Conservation (phyloP, 352 stramenopile species). For the Globisporangium radiosum region DNA sequence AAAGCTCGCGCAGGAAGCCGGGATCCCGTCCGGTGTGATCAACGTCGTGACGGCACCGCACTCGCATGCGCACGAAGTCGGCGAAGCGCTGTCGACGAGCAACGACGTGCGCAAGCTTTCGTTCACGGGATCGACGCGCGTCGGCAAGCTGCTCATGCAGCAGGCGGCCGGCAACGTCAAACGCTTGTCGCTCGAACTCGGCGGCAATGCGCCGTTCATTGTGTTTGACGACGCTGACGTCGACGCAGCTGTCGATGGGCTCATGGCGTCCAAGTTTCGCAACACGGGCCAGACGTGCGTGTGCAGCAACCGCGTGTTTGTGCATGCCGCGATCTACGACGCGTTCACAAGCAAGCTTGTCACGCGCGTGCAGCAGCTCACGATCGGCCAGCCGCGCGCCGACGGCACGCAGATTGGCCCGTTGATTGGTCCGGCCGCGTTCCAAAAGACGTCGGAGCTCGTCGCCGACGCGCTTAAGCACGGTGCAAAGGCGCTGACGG, state of each 20-base stretch:
- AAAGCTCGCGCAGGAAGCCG: conserved; percentile 83
- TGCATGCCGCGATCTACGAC: conserved; percentile 92
- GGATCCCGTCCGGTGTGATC: conserved; percentile 83
- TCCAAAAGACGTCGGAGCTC: conserved; percentile 81
- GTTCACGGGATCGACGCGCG: conserved; percentile 84
- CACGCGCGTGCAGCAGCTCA: conserved; percentile 69
- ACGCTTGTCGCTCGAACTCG: conserved; percentile 85
- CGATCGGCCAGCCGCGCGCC: conserved; percentile 84
- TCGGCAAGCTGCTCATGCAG: conserved; percentile 77
- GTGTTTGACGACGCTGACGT: conserved; percentile 89
- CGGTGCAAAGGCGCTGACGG: conserved; percentile 81
- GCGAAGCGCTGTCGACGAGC: conserved; percentile 60
- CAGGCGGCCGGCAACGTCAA: conserved; percentile 78
- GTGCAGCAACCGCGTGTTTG: conserved; percentile 90
- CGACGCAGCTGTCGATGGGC: conserved; percentile 74
- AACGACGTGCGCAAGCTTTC: conserved; percentile 85
- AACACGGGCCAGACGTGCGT: conserved; percentile 88
- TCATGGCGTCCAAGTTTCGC: conserved; percentile 85
- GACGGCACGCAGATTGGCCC: conserved; percentile 85
- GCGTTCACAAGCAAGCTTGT: conserved; percentile 87
- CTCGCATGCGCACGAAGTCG: conserved; percentile 65
- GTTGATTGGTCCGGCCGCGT: conserved; percentile 90
- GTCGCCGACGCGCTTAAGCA: conserved; percentile 90
- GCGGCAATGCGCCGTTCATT: conserved; percentile 91
- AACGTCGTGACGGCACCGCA: conserved; percentile 82